Evolutionary conservation across 2,329 filamentous ascomycete species (phyloP).

Genomic region (Trematosphaeria pertusa): DNA sequence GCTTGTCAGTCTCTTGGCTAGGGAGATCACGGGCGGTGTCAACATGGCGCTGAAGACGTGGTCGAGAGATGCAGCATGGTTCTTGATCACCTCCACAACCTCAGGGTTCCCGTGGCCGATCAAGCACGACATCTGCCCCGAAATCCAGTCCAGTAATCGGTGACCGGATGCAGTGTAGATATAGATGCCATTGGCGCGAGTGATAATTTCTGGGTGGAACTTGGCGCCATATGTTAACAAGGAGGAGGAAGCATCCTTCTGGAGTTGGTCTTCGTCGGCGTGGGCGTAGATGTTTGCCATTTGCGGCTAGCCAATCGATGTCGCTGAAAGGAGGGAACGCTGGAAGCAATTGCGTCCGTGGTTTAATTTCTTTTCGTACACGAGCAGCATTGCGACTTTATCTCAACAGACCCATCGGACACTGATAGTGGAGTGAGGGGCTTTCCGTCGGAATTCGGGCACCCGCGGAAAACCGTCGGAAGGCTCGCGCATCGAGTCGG

Average conservation of each 20-base stretch:
- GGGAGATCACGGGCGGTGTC: conserved; percentile 40
- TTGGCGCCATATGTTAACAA: conserved; percentile 10
- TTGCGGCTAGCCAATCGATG: too few relatives aligned
- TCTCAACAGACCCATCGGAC: not conserved
- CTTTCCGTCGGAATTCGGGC: not conserved
- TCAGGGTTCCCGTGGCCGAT: conserved; percentile 44
- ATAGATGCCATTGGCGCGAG: conserved; percentile 33
- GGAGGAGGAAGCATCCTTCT: conserved; percentile 4
- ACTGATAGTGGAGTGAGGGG: not conserved
- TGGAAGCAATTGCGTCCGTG: too few relatives aligned
- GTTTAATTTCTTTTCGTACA: too few relatives aligned
- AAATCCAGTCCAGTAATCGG: conserved; percentile 42
- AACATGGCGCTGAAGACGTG: conserved; percentile 47
- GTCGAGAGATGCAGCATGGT: conserved; percentile 37
- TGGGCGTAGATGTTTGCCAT: conserved; percentile 8
- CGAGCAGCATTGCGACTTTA: too few relatives aligned
- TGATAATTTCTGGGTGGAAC: conserved; percentile 41
- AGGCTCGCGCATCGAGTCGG: not conserved
- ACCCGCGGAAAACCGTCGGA: too few relatives aligned
- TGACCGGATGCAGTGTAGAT: conserved; percentile 39
- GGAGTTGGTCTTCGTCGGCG: conserved; percentile 7
- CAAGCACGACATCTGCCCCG: conserved; percentile 37
- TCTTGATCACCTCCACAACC: conserved; percentile 37
- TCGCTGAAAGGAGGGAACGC: not conserved
- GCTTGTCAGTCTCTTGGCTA: conserved; percentile 37